Evolutionary conservation across 169 alveolate genomes (phyloP).

Genomic region (Plasmodium berghei): DNA sequence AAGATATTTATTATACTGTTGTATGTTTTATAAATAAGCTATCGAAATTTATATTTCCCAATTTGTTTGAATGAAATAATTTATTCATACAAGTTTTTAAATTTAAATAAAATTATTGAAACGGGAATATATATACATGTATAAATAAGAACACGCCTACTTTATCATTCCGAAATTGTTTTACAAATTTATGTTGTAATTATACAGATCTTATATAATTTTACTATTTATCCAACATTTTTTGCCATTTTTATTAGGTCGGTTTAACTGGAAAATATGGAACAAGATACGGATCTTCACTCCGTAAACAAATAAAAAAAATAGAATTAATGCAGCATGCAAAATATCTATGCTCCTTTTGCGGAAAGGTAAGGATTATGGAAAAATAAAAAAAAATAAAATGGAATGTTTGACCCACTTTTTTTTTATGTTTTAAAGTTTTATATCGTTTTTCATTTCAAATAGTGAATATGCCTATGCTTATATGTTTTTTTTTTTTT

Average conservation of each 20-base stretch:
- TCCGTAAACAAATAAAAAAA: constrained; percentile 97
- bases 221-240: background rate
- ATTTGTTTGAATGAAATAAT: no score
- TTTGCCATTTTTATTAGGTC: constrained; percentile 86
- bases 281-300: constrained; percentile 98
- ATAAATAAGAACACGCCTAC: no score
- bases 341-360: constrained; percentile 95
- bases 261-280: constrained; percentile 99
- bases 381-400: background rate
- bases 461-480: background rate
- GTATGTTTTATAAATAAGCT: no score
- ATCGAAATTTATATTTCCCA: no score
- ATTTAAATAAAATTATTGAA: no score
- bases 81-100: no score
- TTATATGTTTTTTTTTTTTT: background rate
- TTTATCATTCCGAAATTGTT: background rate
- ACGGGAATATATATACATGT: no score
- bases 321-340: constrained; percentile 95
- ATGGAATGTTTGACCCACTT: background rate
- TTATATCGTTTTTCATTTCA: background rate
- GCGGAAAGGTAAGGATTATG: constrained; percentile 92
- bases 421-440: background rate
- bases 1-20: no score
- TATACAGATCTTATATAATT: no score
- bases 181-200: background rate